A percentile compares a stretch with the other conserved stretches of the same genome.
Evolutionary conservation across 1,284 basidiomycete species (phyloP).

Genomic region (Leccinum pseudoinsigne): DNA sequence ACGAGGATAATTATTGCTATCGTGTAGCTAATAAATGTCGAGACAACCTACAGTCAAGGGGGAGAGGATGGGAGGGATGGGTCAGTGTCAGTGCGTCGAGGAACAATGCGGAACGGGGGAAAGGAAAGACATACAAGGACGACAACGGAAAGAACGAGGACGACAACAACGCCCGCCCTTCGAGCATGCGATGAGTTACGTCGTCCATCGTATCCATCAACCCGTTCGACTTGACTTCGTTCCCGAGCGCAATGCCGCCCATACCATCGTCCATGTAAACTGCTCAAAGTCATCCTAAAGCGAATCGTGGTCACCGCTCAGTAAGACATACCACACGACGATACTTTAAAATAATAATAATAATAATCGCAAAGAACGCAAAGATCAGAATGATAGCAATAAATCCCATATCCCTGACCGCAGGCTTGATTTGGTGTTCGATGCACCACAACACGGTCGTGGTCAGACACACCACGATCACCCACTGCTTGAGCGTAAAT

Average conservation of each 20-base stretch:
- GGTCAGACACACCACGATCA: constrained; percentile 78
- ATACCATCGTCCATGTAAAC: constrained; percentile 75
- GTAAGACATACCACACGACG: neutral
- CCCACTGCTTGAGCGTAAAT: constrained; percentile 89
- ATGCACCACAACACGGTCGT: constrained; percentile 95
- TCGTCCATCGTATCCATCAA: constrained; percentile 79
- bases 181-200: constrained; percentile 68
- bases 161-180: constrained; percentile 78
- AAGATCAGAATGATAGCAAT: constrained; percentile 95
- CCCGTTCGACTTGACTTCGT: constrained; percentile 91
- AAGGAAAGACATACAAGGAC: constrained; percentile 38
- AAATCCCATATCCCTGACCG: constrained; percentile 95
- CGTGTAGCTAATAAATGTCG: constrained; percentile 94
- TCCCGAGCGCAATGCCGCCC: constrained; percentile 97
- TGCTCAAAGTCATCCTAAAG: constrained; percentile 88
- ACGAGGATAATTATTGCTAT: constrained; percentile 94
- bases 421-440: constrained; percentile 77
- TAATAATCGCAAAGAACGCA: constrained; percentile 86
- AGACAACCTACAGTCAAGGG: constrained; percentile 57
- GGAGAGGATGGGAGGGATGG: neutral
- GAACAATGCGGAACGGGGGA: neutral
- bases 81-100: neutral
- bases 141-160: constrained; percentile 42
- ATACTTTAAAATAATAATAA: constrained; percentile 68
- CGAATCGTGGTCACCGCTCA: neutral